Conservation (phyloP, 768 basidiomycete genomes). For the Boletus barrowsii region DNA sequence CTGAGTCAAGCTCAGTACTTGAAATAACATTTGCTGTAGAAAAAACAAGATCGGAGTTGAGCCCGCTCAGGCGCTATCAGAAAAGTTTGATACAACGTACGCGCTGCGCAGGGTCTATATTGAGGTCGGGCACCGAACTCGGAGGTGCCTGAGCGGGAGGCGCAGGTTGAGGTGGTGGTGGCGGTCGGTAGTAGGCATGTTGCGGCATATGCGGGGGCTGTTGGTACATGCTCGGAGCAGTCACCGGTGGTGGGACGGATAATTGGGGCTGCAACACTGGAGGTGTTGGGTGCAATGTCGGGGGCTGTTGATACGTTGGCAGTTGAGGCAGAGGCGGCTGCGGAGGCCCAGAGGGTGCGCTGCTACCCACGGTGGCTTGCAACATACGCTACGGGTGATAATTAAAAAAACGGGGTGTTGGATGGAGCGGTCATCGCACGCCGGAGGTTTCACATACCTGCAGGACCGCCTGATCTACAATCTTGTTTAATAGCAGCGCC, state of each 20-base stretch:
- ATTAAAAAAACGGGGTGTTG: constrained; percentile 3
- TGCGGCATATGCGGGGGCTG: constrained; percentile 33
- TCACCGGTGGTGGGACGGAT: constrained; percentile 25
- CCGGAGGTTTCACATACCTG: constrained; percentile 47
- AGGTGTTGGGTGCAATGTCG: constrained; percentile 32
- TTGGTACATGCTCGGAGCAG: constrained; percentile 30
- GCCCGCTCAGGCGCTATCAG: too few relatives aligned
- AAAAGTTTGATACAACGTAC: constrained; percentile 26
- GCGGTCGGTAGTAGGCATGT: constrained; percentile 31
- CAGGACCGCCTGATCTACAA: constrained; percentile 84
- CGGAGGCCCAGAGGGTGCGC: constrained; percentile 27
- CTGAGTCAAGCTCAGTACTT: constrained; percentile 76
- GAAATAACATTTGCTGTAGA: constrained; percentile 75
- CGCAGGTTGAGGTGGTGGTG: constrained; percentile 29
- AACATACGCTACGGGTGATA: constrained; percentile 46
- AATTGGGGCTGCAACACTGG: constrained; percentile 34
- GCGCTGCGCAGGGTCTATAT: constrained; percentile 52
- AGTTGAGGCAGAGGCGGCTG: constrained; percentile 33
- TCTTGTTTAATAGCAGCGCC: constrained; percentile 87
- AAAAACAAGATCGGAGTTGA: background rate
- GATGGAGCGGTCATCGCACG: background rate
- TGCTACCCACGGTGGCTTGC: constrained; percentile 36
- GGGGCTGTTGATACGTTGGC: constrained; percentile 28
- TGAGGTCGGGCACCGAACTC: constrained; percentile 33
- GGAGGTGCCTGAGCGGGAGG: constrained; percentile 30